A percentile compares a stretch with the other conserved stretches of the same genome.
These are phyloP conservation scores for Suillus brevipes DNA, from an alignment of 768 basidiomycete species.

Conservation along the genomic window DNA sequence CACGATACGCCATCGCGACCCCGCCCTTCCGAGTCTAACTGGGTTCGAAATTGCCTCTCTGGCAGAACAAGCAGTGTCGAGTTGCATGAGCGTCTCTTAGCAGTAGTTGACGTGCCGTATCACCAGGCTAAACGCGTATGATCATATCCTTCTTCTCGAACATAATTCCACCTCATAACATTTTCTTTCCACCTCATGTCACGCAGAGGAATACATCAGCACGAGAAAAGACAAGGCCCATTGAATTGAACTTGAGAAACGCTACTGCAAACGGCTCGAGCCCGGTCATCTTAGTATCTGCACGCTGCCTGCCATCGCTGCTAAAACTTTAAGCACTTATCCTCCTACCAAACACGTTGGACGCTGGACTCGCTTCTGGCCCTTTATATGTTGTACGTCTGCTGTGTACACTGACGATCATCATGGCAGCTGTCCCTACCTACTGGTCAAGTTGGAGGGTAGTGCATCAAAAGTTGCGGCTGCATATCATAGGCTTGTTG, in stretches of 20 bases:
- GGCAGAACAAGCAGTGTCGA: neutral
- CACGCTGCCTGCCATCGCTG: neutral
- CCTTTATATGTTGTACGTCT: neutral
- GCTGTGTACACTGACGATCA: neutral
- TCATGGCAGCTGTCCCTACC: slow-evolving; percentile 24
- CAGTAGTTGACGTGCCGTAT: neutral
- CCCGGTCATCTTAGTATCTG: no score
- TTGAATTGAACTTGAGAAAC: neutral
- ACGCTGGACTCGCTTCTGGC: neutral
- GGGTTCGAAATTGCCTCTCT: neutral
- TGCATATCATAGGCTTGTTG: neutral
- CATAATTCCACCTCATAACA: neutral
- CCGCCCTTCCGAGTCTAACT: neutral
- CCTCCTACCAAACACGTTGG: neutral
- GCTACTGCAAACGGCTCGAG: neutral
- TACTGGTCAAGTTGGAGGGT: slow-evolving; percentile 84
- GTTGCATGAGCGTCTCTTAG: neutral
- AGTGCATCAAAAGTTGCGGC: neutral
- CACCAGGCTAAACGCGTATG: neutral
- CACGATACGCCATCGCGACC: neutral
- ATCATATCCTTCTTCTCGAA: neutral
- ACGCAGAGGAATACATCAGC: neutral
- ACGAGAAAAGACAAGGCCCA: neutral
- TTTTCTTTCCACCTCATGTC: neutral
- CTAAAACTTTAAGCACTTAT: neutral